Evolutionary conservation across 2,329 filamentous ascomycete genomes (phyloP).

Genomic region (Penicillium sp.): DNA sequence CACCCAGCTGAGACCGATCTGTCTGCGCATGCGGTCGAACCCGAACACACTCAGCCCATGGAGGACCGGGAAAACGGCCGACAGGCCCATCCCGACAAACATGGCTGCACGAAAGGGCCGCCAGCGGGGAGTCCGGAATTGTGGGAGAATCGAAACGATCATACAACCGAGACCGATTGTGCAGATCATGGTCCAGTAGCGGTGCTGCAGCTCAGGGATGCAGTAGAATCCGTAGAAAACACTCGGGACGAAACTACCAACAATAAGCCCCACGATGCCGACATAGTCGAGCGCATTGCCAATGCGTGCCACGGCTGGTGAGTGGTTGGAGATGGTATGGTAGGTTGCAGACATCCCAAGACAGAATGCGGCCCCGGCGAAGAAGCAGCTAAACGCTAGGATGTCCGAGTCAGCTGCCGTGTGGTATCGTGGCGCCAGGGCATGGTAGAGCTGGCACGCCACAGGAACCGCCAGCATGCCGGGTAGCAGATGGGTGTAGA

Average conservation of each 20-base stretch:
- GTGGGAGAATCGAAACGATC: constrained; percentile 70
- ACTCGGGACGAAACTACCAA: constrained; percentile 84
- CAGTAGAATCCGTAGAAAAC: constrained; percentile 84
- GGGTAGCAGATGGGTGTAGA: constrained; percentile 67
- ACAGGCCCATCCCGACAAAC: constrained; percentile 83
- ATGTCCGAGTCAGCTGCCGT: constrained; percentile 60
- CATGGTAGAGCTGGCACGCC: constrained; percentile 52
- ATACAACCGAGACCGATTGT: constrained; percentile 72
- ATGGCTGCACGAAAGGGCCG: constrained; percentile 80
- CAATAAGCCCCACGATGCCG: constrained; percentile 86
- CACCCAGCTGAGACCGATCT: constrained; percentile 78
- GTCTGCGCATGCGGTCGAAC: constrained; percentile 58
- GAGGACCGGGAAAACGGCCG: constrained; percentile 74
- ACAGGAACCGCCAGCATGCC: constrained; percentile 55
- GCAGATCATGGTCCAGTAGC: constrained; percentile 76
- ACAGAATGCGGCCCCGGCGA: constrained; percentile 66
- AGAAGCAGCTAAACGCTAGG: constrained; percentile 73
- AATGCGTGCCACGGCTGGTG: constrained; percentile 67
- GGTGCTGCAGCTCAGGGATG: constrained; percentile 57
- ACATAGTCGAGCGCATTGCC: constrained; percentile 94
- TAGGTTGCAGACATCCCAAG: constrained; percentile 79
- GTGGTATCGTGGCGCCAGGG: constrained; percentile 62
- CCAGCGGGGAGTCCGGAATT: constrained; percentile 78
- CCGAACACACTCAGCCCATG: constrained; percentile 71
- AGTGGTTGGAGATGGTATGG: constrained; percentile 83